Conservation (phyloP, 2,329 filamentous ascomycete genomes). For the Dactylellina haptotyla region DNA sequence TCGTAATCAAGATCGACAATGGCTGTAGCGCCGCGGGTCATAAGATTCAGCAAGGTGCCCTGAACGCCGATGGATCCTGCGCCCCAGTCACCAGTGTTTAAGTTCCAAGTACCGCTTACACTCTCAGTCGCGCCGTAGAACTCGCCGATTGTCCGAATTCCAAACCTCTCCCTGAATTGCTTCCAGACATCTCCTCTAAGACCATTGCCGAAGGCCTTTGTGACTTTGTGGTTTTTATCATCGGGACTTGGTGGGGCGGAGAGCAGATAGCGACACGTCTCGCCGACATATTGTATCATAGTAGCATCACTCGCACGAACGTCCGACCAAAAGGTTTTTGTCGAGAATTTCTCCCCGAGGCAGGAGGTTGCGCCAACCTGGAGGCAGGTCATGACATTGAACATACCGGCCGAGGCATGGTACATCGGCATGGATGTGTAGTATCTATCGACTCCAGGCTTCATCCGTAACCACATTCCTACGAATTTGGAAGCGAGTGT, state of each 20-base stretch:
- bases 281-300: slow-evolving; percentile 85
- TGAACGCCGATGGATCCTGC: slow-evolving; percentile 81
- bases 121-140: slow-evolving; percentile 85
- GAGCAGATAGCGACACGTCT: slow-evolving; percentile 84
- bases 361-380: slow-evolving; percentile 73
- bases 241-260: slow-evolving; percentile 73
- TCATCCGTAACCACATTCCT: slow-evolving; percentile 69
- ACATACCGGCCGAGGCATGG: slow-evolving; percentile 78
- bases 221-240: slow-evolving; percentile 78
- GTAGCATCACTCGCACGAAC: slow-evolving; percentile 77
- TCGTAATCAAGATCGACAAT: slow-evolving; percentile 78
- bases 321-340: slow-evolving; percentile 79
- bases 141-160: slow-evolving; percentile 76
- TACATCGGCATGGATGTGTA: slow-evolving; percentile 92
- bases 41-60: slow-evolving; percentile 70
- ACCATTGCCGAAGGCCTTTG: slow-evolving; percentile 83
- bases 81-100: slow-evolving; percentile 75
- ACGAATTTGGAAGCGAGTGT: slow-evolving; percentile 68
- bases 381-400: slow-evolving; percentile 74
- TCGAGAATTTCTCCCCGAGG: slow-evolving; percentile 81
- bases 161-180: slow-evolving; percentile 81
- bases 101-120: slow-evolving; percentile 75
- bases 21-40: slow-evolving; percentile 67
- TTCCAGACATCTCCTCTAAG: slow-evolving; percentile 87
- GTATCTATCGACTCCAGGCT: slow-evolving; percentile 71